A percentile compares a stretch with the other conserved stretches of the same genome.
phyloP scores from a whole-genome alignment of 1,284 basidiomycete species.

The Cutaneotrichosporon daszewskae region DNA sequence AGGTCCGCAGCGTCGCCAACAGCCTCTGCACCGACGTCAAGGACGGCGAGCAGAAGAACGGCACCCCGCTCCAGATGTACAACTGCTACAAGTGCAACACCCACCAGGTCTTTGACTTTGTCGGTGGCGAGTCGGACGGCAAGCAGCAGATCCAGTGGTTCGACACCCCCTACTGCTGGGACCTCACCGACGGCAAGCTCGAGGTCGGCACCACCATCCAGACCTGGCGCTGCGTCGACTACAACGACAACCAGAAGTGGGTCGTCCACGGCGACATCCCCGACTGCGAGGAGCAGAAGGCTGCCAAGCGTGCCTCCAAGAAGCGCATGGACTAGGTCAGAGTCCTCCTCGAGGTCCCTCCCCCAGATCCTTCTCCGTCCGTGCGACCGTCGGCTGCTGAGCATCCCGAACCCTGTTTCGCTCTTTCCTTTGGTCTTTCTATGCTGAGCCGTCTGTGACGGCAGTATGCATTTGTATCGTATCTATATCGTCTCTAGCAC shows the following conservation, averaged over 20 bases:
- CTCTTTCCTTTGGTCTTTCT: background rate
- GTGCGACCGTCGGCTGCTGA: too few relatives aligned
- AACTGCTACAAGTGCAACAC: constrained; percentile 29
- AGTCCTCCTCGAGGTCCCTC: too few relatives aligned
- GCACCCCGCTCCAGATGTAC: constrained; percentile 38
- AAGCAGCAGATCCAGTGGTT: constrained; percentile 27
- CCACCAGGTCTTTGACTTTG: constrained; percentile 32
- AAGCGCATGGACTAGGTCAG: too few relatives aligned
- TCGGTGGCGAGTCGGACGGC: constrained; percentile 1
- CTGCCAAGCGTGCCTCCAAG: too few relatives aligned
- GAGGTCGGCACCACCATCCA: constrained; percentile 32
- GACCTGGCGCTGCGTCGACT: constrained; percentile 32
- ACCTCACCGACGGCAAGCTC: constrained; percentile 31
- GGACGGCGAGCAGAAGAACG: constrained; percentile 28
- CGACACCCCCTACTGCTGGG: constrained; percentile 29
- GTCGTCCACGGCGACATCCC: constrained; percentile 26
- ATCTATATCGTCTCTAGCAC: background rate
- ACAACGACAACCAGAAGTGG: constrained; percentile 42
- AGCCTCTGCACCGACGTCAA: constrained; percentile 34
- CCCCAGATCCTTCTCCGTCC: too few relatives aligned
- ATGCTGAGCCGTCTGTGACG: constrained; percentile 2
- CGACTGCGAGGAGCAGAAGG: too few relatives aligned
- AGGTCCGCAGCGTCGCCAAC: constrained; percentile 24
- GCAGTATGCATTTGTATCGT: background rate
- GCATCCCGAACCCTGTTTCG: constrained; percentile 1